Conservation (phyloP, 2,329 filamentous ascomycete species). For the Fusarium buxicola region DNA sequence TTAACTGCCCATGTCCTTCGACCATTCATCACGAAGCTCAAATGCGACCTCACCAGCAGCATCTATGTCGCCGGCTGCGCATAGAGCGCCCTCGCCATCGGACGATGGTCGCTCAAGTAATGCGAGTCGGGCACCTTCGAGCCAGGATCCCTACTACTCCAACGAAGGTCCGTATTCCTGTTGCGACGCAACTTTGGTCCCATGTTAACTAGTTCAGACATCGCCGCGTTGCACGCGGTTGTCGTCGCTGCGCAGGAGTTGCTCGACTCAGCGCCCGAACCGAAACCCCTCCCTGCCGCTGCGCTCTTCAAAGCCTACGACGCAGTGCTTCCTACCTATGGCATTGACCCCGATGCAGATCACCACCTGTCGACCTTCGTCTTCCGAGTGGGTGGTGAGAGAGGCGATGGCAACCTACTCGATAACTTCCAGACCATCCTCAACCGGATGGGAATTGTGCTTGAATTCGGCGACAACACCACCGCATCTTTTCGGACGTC, state of each 20-base stretch:
- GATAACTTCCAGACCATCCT: constrained; percentile 79
- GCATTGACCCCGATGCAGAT: constrained; percentile 78
- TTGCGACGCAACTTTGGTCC: not conserved
- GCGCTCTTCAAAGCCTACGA: constrained; percentile 88
- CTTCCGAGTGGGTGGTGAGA: constrained; percentile 79
- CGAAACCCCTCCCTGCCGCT: constrained; percentile 75
- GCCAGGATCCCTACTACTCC: constrained; percentile 62
- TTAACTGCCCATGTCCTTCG: constrained; percentile 40
- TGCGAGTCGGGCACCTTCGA: constrained; percentile 45
- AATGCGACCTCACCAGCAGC: constrained; percentile 44
- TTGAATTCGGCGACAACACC: constrained; percentile 67
- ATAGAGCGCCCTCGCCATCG: constrained; percentile 39
- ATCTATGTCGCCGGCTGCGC: constrained; percentile 45
- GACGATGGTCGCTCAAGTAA: constrained; percentile 47
- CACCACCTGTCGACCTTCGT: constrained; percentile 81
- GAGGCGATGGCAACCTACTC: constrained; percentile 67
- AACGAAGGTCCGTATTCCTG: constrained; percentile 64
- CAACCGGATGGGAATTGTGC: constrained; percentile 74
- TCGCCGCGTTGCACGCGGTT: constrained; percentile 81
- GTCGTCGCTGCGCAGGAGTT: constrained; percentile 77
- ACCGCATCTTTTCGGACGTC: constrained; percentile 43
- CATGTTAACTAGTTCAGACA: constrained; percentile 67
- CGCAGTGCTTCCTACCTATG: constrained; percentile 76
- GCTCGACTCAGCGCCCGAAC: constrained; percentile 66
- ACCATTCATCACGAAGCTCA: constrained; percentile 27